Evolutionary conservation across 2,329 filamentous ascomycete species (phyloP), one percentile per base, ranked within the genome.

Genomic region (Microdochium paspali): DNA sequence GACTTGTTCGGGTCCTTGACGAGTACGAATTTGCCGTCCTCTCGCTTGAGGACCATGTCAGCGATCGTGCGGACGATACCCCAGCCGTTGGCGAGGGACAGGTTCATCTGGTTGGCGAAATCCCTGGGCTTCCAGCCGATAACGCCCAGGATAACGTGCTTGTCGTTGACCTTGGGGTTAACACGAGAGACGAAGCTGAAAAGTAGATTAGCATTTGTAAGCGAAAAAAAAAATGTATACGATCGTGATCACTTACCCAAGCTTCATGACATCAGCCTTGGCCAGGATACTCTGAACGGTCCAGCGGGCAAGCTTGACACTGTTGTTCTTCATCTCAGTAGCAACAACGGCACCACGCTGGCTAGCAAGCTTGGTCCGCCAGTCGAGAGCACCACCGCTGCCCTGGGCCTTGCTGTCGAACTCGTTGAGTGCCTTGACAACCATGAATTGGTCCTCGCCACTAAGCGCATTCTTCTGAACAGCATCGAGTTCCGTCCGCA

Each of bases 311-410:
- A 98, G 84, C 77, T 98, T 98, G 85, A 89, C 95, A 64, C 84
- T 90, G 80, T 98, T 98, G 82, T 98, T 98, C 87, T 98, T 98
- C 93, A 98, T 98, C 76, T 98, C 93, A 12, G 93, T 98, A 20
- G 93, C 93, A 24, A 98, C 87, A 40, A 98, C 91, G 49, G 93
- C 93, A 82, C 93, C 93, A 61, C 93, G 86, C 74, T 96, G 90
- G 59, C 84, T 89, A 54, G 87, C 86, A 51, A 98, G 80, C 80
- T 98, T 98, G 57, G 84, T 85, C 66, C 93, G 81, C 93, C 93
- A 98, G 78, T 98, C 93, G 46, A 98, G 79, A 47, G 93, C 93
- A 54, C 91, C 90, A 57, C 93, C 93, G 56, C 87, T 88, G 58
- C 93, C 93, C 66, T 94, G 90, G 23, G 93, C 93, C 76, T 95